These are phyloP conservation scores for Trypanosomatidae sp. DNA, from an alignment of 208 protist species.

Conservation along the genomic window DNA sequence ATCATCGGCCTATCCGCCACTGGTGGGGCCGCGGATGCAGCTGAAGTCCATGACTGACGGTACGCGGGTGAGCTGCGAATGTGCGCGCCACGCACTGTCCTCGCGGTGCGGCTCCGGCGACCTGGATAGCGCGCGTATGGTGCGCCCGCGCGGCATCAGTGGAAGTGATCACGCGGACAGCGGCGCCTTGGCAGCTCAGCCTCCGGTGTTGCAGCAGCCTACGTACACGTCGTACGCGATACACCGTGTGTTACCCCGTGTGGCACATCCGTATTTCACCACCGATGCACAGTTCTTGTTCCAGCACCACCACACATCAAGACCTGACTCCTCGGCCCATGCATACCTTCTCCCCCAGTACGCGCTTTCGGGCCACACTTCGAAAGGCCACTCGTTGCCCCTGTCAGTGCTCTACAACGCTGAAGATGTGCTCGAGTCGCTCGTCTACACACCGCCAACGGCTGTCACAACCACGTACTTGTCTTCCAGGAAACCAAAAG, in stretches of 20 bases:
- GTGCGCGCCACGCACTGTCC: not conserved
- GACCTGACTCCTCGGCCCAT: not conserved
- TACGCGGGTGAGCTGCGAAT: too few species aligned
- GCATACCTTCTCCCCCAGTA: not conserved
- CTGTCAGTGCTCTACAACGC: not conserved
- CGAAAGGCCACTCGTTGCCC: too few species aligned
- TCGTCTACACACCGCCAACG: too few species aligned
- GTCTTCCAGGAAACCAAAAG: too few species aligned
- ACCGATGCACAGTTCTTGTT: not conserved
- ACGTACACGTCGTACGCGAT: constrained; percentile 14
- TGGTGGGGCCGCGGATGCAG: not conserved
- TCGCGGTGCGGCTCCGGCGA: not conserved
- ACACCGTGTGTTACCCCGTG: constrained; percentile 21
- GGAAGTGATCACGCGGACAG: not conserved
- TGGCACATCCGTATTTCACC: constrained; percentile 20
- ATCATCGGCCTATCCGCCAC: not conserved
- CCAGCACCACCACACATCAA: not conserved
- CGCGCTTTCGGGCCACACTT: not conserved
- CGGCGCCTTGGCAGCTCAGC: not conserved
- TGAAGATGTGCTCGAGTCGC: not conserved
- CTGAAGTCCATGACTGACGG: not conserved
- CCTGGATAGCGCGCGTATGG: not conserved
- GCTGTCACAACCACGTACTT: not conserved
- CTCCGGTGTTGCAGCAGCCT: not conserved
- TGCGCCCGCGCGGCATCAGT: not conserved